Conservation (phyloP, 345 rosid genomes). For the Euphorbia lathyris region DNA sequence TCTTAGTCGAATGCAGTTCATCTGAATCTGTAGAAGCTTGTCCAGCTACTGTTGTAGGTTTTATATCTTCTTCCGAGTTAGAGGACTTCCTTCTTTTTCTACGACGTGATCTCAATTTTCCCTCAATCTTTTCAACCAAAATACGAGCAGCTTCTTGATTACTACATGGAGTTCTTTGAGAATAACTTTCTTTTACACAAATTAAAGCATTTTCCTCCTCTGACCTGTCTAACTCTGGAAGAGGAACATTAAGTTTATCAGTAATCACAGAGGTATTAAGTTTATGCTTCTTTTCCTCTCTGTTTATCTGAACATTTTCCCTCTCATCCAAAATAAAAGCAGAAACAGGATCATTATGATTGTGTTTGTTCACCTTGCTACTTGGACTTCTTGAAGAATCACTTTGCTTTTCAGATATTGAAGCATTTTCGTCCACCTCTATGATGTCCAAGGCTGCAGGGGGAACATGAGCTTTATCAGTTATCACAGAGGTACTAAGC, state of each 20-base stretch:
- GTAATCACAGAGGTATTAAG: neutral
- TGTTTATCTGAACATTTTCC: neutral
- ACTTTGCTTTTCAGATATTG: conserved; percentile 7
- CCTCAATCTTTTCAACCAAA: conserved; percentile 2
- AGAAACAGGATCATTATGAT: neutral
- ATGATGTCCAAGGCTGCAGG: neutral
- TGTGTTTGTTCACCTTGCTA: neutral
- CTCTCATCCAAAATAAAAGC: neutral
- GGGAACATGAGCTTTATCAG: neutral
- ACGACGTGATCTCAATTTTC: neutral
- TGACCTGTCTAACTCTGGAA: neutral
- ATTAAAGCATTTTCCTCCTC: neutral
- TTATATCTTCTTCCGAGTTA: conserved; percentile 1
- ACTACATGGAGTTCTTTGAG: conserved; percentile 7
- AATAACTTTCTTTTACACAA: conserved; percentile 12
- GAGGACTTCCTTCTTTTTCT: conserved; percentile 12
- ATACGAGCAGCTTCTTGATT: neutral
- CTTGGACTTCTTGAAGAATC: neutral
- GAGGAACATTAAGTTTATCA: conserved; percentile 3
- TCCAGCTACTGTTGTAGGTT: conserved; percentile 6
- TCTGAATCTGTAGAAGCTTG: conserved; percentile 14
- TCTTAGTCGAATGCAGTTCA: conserved; percentile 6
- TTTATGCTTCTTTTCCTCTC: conserved; percentile 7
- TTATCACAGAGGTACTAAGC: neutral
- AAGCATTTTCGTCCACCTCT: neutral